Percentiles rank a stretch among this genome's conserved stretches.
phyloP scores from a whole-genome alignment of 352 stramenopile species.

The Phytophthora fragariae region DNA sequence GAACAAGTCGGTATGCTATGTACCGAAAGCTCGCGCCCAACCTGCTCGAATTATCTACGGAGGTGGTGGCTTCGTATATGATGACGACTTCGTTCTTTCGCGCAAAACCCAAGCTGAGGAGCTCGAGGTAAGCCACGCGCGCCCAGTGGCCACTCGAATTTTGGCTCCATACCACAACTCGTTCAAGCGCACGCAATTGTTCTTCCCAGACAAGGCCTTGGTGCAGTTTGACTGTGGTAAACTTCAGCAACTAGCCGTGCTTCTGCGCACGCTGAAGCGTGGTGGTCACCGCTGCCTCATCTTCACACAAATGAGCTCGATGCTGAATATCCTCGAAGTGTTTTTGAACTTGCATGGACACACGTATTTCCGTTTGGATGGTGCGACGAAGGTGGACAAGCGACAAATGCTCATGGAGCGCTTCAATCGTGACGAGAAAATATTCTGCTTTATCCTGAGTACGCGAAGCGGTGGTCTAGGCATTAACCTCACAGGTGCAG shows the following conservation, averaged over 20 bases:
- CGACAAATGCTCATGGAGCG: slow-evolving; percentile 98
- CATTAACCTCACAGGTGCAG: slow-evolving; percentile 98
- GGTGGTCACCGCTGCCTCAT: slow-evolving; percentile 95
- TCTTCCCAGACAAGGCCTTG: slow-evolving; percentile 98
- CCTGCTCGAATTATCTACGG: slow-evolving; percentile 48
- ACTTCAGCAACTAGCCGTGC: slow-evolving; percentile 88
- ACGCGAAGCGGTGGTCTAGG: slow-evolving; percentile 97
- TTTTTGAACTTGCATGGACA: slow-evolving; percentile 99
- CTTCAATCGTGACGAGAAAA: slow-evolving; percentile 97
- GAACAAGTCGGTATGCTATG: slow-evolving; percentile 76
- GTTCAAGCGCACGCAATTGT: slow-evolving; percentile 88
- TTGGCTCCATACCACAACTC: slow-evolving; percentile 62
- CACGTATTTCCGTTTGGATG: slow-evolving; percentile 98
- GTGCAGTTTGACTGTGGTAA: slow-evolving; percentile 98
- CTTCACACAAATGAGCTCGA: slow-evolving; percentile 99
- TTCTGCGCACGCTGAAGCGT: slow-evolving; percentile 97
- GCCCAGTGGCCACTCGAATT: slow-evolving; percentile 46
- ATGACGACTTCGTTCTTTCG: slow-evolving; percentile 53
- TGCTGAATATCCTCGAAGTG: slow-evolving; percentile 99
- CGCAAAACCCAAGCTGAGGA: slow-evolving; percentile 34
- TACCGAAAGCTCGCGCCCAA: slow-evolving; percentile 69
- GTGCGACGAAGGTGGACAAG: slow-evolving; percentile 95
- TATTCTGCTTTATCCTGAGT: slow-evolving; percentile 99
- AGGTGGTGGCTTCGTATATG: slow-evolving; percentile 49
- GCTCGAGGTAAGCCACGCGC: slow-evolving; percentile 27